Evolutionary conservation across 805 yeast genomes (phyloP), one percentile per base, ranked within the genome.

Genomic region (Yamadazyma phyllophila): DNA sequence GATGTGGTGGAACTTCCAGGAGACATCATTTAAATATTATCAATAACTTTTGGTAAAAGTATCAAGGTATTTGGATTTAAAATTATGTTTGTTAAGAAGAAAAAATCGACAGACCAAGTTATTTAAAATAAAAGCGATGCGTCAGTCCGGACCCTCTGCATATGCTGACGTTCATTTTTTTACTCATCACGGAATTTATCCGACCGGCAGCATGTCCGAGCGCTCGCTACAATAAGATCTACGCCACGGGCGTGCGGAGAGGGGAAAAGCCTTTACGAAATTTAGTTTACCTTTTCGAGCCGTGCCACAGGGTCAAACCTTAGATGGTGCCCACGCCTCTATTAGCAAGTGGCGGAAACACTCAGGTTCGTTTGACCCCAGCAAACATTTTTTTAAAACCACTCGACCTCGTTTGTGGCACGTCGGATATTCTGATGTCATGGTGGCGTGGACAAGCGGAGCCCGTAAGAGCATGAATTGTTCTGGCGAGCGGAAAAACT

Each of bases 231-330:
- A 37, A 26, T 16, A 4, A 11, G 40, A 37, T 37, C 40, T 37
- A 32, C 16, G 32, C 40, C 40, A 37, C 40, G 40, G 40, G 40
- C 40, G 40, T 13, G 40, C 31, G 40, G 40, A 26, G 40, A 37
- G 32, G 40, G 29, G 29, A 36, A 32, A 14, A 7, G 13, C 11
- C 7, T 29, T 29, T 33, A 16, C 24, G 17, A 14, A 12, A 7
- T 33, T 33, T 33, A 7, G 20, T 13, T 33, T 7, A 31, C 24
- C 24, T 29, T 29, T 29, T 11, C 13, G 4, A 29, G 31, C 31
- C 31, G 4, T 11, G 13, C 13, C 13, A 11, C 13, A n/a, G 13
- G 13, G 13, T 10, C 31, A 29, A 29, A 29, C 31, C 31, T 29
- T 29, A 29, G 31, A 29, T 29, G 6, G 31, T 29, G 31, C 4